Evolutionary conservation across 2,329 filamentous ascomycete species (phyloP).

Genomic region (Monosporascus sp.): DNA sequence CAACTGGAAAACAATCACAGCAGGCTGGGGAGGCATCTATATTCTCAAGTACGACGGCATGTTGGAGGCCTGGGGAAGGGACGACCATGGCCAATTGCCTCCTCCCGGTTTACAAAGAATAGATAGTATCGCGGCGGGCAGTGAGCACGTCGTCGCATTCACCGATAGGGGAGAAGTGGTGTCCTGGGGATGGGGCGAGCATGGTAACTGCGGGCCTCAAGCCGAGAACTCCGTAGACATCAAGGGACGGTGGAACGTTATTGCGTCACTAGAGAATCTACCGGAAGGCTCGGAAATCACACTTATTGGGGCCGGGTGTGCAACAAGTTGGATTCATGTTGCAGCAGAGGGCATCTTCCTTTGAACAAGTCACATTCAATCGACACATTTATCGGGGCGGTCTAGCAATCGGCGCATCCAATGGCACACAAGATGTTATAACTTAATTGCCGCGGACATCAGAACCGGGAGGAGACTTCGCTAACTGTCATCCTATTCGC

Average conservation of each 20-base stretch:
- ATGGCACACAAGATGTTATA: no score
- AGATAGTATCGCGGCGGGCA: constrained; percentile 69
- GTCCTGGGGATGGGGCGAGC: constrained; percentile 95
- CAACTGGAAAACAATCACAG: constrained; percentile 63
- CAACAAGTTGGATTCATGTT: constrained; percentile 75
- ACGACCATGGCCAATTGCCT: constrained; percentile 79
- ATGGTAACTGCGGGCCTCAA: constrained; percentile 85
- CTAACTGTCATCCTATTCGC: constrained; percentile 17
- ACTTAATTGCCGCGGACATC: background rate
- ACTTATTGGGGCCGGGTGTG: constrained; percentile 77
- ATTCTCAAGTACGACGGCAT: constrained; percentile 57
- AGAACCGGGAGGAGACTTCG: background rate
- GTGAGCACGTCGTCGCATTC: constrained; percentile 80
- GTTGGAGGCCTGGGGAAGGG: constrained; percentile 72
- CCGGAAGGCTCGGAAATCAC: constrained; percentile 48
- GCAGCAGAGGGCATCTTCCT: constrained; percentile 24
- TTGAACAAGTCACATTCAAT: constrained; percentile 13
- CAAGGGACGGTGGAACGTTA: constrained; percentile 62
- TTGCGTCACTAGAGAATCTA: constrained; percentile 55
- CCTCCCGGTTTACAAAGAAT: constrained; percentile 57
- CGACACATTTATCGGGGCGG: background rate
- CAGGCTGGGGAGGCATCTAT: constrained; percentile 80
- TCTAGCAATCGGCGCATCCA: no score
- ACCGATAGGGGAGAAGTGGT: constrained; percentile 62
- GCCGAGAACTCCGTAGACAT: constrained; percentile 56